phyloP scores from a whole-genome alignment of 179 eudicot species.

The Silene vulgaris region DNA sequence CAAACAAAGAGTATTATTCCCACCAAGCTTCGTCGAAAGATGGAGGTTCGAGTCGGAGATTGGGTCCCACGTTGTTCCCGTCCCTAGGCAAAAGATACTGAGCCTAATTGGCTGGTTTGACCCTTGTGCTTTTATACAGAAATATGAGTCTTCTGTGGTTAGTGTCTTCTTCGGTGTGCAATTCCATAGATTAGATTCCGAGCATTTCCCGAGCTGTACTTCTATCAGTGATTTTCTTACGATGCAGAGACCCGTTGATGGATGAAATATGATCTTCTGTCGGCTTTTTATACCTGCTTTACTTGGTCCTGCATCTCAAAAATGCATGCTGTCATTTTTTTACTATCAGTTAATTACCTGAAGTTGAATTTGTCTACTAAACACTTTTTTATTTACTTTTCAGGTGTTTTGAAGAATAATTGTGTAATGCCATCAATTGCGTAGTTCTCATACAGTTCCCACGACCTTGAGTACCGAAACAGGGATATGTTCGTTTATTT shows the following conservation, averaged over 20 bases:
- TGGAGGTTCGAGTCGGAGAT: conserved; percentile 75
- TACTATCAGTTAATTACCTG: too few species aligned
- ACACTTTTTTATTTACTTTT: not conserved
- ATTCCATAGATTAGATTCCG: conserved; percentile 50
- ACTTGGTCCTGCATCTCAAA: conserved; percentile 60
- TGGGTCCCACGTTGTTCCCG: conserved; percentile 50
- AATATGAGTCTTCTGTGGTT: conserved; percentile 40
- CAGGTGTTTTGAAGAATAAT: not conserved
- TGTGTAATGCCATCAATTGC: not conserved
- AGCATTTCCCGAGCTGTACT: conserved; percentile 56
- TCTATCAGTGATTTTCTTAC: conserved; percentile 30
- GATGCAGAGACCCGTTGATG: conserved; percentile 68
- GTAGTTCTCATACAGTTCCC: not conserved
- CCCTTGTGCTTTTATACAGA: conserved; percentile 52
- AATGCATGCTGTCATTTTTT: conserved; percentile 11
- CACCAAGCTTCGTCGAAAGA: conserved; percentile 41
- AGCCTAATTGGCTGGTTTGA: conserved; percentile 41
- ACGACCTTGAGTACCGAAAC: too few species aligned
- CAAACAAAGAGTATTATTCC: conserved; percentile 44
- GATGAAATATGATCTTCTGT: conserved; percentile 63
- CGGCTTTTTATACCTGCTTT: conserved; percentile 20
- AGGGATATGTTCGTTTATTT: too few species aligned
- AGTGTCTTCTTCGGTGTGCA: conserved; percentile 44
- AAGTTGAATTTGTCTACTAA: too few species aligned
- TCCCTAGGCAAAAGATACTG: conserved; percentile 32